These are phyloP conservation scores for Tubosaeta sp. DNA, from an alignment of 768 basidiomycete species.

Conservation along the genomic window DNA sequence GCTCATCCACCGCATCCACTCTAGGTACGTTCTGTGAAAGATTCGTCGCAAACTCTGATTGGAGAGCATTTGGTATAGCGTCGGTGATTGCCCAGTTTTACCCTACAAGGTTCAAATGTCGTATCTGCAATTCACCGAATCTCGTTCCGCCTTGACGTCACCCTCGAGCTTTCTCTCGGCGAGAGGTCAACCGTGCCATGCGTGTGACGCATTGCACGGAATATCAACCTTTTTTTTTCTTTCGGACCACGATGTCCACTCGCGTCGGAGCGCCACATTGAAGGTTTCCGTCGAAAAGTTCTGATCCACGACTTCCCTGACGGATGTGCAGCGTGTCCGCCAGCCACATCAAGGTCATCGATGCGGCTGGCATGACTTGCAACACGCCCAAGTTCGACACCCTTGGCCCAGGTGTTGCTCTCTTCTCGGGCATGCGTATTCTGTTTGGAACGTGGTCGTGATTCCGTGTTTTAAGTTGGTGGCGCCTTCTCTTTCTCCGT, in stretches of 20 bases:
- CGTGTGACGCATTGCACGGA: neutral
- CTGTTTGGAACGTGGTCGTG: too few relatives aligned
- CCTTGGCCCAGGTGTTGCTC: slow-evolving; percentile 36
- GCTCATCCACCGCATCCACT: too few relatives aligned
- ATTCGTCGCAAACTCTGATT: too few relatives aligned
- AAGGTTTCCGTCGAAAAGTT: slow-evolving; percentile 63
- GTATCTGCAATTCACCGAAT: too few relatives aligned
- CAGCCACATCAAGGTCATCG: slow-evolving; percentile 30
- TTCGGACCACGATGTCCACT: slow-evolving; percentile 55
- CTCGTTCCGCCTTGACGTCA: too few relatives aligned
- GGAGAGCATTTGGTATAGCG: too few relatives aligned
- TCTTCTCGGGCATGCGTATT: slow-evolving; percentile 37
- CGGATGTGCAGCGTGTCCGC: slow-evolving; percentile 52
- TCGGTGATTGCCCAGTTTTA: too few relatives aligned
- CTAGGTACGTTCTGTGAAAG: too few relatives aligned
- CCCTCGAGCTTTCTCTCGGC: too few relatives aligned
- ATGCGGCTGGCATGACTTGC: neutral
- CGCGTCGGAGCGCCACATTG: slow-evolving; percentile 73
- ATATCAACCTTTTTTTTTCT: slow-evolving; percentile 17
- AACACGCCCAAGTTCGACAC: slow-evolving; percentile 25
- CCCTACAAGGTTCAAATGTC: too few relatives aligned
- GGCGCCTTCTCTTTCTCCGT: slow-evolving; percentile 37
- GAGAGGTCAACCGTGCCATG: neutral
- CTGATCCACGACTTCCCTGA: slow-evolving; percentile 45
- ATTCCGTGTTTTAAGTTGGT: slow-evolving; percentile 40